phyloP scores from a whole-genome alignment of 306 rosid genomes.

The Acacia melanoxylon region DNA sequence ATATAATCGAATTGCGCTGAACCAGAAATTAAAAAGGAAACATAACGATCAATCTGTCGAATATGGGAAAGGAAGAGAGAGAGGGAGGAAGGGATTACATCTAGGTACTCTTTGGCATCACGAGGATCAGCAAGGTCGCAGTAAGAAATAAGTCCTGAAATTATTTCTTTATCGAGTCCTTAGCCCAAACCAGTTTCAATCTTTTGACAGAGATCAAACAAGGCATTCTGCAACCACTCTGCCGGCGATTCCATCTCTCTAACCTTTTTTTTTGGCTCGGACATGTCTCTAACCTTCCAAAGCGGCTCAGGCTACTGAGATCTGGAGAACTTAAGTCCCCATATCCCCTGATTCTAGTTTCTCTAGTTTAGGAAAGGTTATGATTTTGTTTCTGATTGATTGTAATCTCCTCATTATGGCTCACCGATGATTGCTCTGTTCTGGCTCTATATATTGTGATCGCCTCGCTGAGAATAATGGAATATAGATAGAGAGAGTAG shows the following conservation, averaged over 20 bases:
- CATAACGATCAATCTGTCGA: background rate
- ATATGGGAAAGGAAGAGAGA: constrained; percentile 5
- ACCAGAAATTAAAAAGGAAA: background rate
- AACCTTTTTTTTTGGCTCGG: background rate
- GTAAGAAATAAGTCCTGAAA: constrained; percentile 88
- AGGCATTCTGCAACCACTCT: constrained; percentile 85
- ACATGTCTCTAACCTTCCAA: background rate
- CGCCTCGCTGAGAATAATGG: too few relatives aligned
- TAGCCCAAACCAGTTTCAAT: constrained; percentile 74
- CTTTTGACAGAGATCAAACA: constrained; percentile 68
- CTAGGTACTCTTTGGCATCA: constrained; percentile 93
- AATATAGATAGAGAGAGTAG: too few relatives aligned
- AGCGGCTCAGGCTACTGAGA: background rate
- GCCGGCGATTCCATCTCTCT: constrained; percentile 62
- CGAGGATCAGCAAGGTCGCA: constrained; percentile 82
- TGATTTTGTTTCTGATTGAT: too few relatives aligned
- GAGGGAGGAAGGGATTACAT: constrained; percentile 43
- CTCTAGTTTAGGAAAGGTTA: too few relatives aligned
- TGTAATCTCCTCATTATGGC: too few relatives aligned
- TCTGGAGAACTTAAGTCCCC: too few relatives aligned
- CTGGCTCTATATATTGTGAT: too few relatives aligned
- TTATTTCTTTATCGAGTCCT: constrained; percentile 70
- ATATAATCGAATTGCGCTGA: background rate
- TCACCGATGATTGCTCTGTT: too few relatives aligned
- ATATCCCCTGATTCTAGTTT: too few relatives aligned